Evolutionary conservation across 2,329 filamentous ascomycete genomes (phyloP).

Genomic region (Arachnopeziza araneosa): DNA sequence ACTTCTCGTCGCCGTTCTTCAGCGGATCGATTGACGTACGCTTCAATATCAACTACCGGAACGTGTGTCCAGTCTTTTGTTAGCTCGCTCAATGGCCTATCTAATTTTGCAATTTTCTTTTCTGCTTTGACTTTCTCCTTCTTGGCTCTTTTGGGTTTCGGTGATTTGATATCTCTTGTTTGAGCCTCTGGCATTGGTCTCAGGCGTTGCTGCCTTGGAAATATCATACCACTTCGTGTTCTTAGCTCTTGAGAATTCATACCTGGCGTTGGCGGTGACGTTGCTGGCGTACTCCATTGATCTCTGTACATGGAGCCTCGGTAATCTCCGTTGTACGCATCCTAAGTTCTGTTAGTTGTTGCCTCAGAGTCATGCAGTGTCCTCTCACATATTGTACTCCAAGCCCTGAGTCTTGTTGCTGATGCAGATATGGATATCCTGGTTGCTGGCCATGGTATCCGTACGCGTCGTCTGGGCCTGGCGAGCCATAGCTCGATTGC

Average conservation of each 20-base stretch:
- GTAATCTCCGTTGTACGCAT: slow-evolving; percentile 16
- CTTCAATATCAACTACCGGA: slow-evolving; percentile 69
- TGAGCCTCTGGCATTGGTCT: slow-evolving; percentile 25
- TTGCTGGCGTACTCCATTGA: slow-evolving; percentile 46
- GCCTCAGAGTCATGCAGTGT: not conserved
- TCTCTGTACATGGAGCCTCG: slow-evolving; percentile 25
- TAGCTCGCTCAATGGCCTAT: slow-evolving; percentile 64
- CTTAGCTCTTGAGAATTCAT: slow-evolving; percentile 23
- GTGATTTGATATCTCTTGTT: slow-evolving; percentile 20
- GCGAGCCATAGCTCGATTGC: slow-evolving; percentile 26
- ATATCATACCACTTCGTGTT: slow-evolving; percentile 26
- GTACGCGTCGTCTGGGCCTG: slow-evolving; percentile 18
- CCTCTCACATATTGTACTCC: slow-evolving; percentile 26
- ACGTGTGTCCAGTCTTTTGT: slow-evolving; percentile 57
- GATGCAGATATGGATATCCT: slow-evolving; percentile 24
- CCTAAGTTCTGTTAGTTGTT: slow-evolving; percentile 18
- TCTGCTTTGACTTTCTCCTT: slow-evolving; percentile 34
- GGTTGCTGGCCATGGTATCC: slow-evolving; percentile 17
- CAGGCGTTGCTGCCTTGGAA: slow-evolving; percentile 23
- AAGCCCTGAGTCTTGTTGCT: slow-evolving; percentile 23
- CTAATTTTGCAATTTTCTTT: slow-evolving; percentile 49
- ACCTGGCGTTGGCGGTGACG: slow-evolving; percentile 44
- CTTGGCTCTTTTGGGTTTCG: slow-evolving; percentile 32
- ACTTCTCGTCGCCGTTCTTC: slow-evolving; percentile 65
- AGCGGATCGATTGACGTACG: slow-evolving; percentile 67